Conservation (phyloP, 441 rosid genomes). For the Capsella rubella region DNA sequence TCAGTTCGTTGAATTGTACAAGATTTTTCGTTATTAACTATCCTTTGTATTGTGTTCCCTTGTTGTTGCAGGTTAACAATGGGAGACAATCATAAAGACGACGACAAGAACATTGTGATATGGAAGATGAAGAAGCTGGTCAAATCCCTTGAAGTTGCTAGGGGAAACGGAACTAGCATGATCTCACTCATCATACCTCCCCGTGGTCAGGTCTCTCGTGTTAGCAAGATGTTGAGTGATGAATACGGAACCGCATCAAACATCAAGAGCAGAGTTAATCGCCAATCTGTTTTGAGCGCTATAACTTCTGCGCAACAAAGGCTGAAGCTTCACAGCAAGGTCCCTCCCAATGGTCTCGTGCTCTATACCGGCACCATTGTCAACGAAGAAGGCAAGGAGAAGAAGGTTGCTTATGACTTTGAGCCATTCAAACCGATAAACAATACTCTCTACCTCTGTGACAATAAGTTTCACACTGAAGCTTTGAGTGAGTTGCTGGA, state of each 20-base stretch:
- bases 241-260: slow-evolving; percentile 83
- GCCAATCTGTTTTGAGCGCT: slow-evolving; percentile 80
- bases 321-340: slow-evolving; percentile 76
- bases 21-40: background rate
- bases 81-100: slow-evolving; percentile 2
- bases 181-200: slow-evolving; percentile 87
- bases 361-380: slow-evolving; percentile 79
- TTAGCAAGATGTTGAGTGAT: slow-evolving; percentile 80
- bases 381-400: slow-evolving; percentile 78
- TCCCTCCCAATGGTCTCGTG: slow-evolving; percentile 80
- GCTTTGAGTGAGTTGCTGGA: background rate
- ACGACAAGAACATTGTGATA: slow-evolving; percentile 58
- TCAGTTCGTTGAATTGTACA: background rate
- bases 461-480: slow-evolving; percentile 72
- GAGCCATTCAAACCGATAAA: slow-evolving; percentile 80
- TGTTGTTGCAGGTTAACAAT: slow-evolving; percentile 15
- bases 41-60: background rate
- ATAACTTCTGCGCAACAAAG: slow-evolving; percentile 82
- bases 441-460: slow-evolving; percentile 73
- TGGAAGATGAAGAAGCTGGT: slow-evolving; percentile 86
- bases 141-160: slow-evolving; percentile 70
- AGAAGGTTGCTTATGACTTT: slow-evolving; percentile 75
- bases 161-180: slow-evolving; percentile 91
- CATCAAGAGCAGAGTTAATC: slow-evolving; percentile 86
- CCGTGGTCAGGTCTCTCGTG: slow-evolving; percentile 74